Conservation (phyloP, 2,329 filamentous ascomycete species). For the Ramularia endophylla region DNA sequence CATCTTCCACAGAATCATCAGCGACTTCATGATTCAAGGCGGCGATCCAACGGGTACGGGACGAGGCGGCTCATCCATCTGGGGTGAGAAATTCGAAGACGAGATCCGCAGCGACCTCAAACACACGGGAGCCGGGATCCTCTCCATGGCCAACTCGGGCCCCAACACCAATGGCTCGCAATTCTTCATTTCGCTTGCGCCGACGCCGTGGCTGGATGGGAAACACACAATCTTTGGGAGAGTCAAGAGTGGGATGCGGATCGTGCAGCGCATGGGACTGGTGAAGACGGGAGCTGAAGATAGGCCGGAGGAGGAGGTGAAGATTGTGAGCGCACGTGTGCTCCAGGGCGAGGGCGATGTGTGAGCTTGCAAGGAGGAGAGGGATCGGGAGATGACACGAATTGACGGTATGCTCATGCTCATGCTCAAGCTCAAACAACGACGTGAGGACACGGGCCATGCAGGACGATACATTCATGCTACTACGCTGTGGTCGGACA, state of each 20-base stretch:
- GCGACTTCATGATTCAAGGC: slow-evolving; percentile 87
- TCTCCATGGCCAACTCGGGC: slow-evolving; percentile 95
- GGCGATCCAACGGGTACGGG: slow-evolving; percentile 90
- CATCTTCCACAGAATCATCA: slow-evolving; percentile 89
- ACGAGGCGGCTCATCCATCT: slow-evolving; percentile 81
- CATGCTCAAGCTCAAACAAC: too few relatives aligned
- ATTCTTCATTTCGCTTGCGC: slow-evolving; percentile 92
- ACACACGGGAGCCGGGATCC: slow-evolving; percentile 77
- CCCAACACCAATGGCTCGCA: slow-evolving; percentile 91
- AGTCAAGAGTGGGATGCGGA: slow-evolving; percentile 73
- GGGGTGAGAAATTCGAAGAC: slow-evolving; percentile 89
- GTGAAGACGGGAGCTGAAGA: slow-evolving; percentile 81
- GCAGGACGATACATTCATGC: too few relatives aligned
- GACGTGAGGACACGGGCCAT: too few relatives aligned
- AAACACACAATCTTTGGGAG: slow-evolving; percentile 97
- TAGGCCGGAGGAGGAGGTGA: slow-evolving; percentile 73
- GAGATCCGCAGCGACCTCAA: slow-evolving; percentile 75
- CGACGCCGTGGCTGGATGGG: slow-evolving; percentile 92
- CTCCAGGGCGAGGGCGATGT: slow-evolving; percentile 58
- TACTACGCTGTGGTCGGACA: too few relatives aligned
- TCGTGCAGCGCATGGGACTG: slow-evolving; percentile 82
- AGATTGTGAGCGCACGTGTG: slow-evolving; percentile 67
- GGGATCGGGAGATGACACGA: not conserved
- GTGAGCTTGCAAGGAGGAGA: slow-evolving; percentile 28
- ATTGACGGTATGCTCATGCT: too few relatives aligned